Percentiles rank a stretch among this genome's conserved stretches.
These are phyloP conservation scores for Trichoderma endophyticum DNA, from an alignment of 2,329 filamentous ascomycete species.

Conservation along the genomic window DNA sequence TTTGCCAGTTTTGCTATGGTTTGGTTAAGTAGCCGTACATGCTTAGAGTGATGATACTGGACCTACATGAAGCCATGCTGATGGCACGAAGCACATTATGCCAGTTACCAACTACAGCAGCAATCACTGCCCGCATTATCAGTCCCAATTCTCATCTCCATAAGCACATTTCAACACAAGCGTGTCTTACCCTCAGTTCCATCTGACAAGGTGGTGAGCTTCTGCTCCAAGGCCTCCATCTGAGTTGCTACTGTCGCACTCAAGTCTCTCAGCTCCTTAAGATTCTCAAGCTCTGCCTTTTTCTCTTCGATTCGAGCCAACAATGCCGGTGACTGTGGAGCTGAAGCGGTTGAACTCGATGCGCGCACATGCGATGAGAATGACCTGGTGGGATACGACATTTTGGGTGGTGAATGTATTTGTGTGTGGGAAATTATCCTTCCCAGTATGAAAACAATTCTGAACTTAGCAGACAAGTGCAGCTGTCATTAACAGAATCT, in stretches of 20 bases:
- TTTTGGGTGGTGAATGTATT: constrained; percentile 27
- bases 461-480: background rate
- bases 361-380: constrained; percentile 67
- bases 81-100: constrained; percentile 81
- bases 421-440: background rate
- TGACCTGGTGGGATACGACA: constrained; percentile 56
- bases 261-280: constrained; percentile 73
- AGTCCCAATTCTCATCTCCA: background rate
- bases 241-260: constrained; percentile 75
- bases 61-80: constrained; percentile 78
- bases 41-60: background rate
- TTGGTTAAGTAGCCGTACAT: background rate
- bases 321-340: constrained; percentile 66
- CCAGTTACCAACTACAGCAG: constrained; percentile 83
- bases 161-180: background rate
- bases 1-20: constrained; percentile 65
- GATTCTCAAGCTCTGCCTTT: constrained; percentile 74
- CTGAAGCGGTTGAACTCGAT: constrained; percentile 47
- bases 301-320: constrained; percentile 80
- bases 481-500: background rate
- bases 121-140: constrained; percentile 56
- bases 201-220: constrained; percentile 71
- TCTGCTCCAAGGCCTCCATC: constrained; percentile 79
- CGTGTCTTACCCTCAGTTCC: constrained; percentile 69
- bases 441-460: no score